Percentiles rank a stretch among this genome's conserved stretches.
phyloP scores from a whole-genome alignment of 352 stramenopile genomes.

The Phytophthora quininea region DNA sequence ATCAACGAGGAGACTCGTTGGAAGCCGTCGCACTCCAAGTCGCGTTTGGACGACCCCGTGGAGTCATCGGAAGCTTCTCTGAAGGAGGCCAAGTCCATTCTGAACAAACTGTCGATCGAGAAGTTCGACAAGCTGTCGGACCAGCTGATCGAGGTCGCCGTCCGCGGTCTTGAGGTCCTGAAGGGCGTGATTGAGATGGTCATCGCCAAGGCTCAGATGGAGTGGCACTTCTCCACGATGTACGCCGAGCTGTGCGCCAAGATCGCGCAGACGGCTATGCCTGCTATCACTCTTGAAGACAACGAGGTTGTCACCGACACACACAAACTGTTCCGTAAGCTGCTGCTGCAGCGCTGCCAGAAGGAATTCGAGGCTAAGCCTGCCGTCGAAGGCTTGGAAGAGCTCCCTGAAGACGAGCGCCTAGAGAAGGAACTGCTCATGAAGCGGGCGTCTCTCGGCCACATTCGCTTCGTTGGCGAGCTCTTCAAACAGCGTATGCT shows the following conservation, averaged over 20 bases:
- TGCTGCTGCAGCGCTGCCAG: slow-evolving; percentile 93
- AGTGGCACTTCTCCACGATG: slow-evolving; percentile 97
- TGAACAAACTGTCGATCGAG: slow-evolving; percentile 98
- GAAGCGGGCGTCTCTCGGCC: slow-evolving; percentile 86
- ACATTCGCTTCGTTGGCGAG: slow-evolving; percentile 97
- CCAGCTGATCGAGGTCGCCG: slow-evolving; percentile 91
- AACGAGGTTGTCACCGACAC: slow-evolving; percentile 69
- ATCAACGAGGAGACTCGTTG: slow-evolving; percentile 88
- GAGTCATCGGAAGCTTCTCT: slow-evolving; percentile 76
- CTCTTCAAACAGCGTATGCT: slow-evolving; percentile 96
- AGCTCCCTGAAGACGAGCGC: slow-evolving; percentile 52
- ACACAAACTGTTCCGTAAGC: slow-evolving; percentile 94
- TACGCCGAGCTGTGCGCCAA: slow-evolving; percentile 95
- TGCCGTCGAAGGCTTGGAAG: slow-evolving; percentile 69
- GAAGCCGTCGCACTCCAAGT: slow-evolving; percentile 78
- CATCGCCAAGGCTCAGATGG: slow-evolving; percentile 95
- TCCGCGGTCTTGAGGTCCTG: slow-evolving; percentile 82
- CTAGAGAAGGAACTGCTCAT: slow-evolving; percentile 82
- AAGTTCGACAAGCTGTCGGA: slow-evolving; percentile 96
- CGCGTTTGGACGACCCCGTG: slow-evolving; percentile 47
- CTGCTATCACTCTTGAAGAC: slow-evolving; percentile 68
- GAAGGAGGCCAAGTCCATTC: slow-evolving; percentile 90
- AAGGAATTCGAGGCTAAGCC: slow-evolving; percentile 94
- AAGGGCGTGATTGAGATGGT: slow-evolving; percentile 93
- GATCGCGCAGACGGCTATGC: slow-evolving; percentile 88